phyloP scores from a whole-genome alignment of 2,329 filamentous ascomycete species.

The Fusarium marasasianum region DNA sequence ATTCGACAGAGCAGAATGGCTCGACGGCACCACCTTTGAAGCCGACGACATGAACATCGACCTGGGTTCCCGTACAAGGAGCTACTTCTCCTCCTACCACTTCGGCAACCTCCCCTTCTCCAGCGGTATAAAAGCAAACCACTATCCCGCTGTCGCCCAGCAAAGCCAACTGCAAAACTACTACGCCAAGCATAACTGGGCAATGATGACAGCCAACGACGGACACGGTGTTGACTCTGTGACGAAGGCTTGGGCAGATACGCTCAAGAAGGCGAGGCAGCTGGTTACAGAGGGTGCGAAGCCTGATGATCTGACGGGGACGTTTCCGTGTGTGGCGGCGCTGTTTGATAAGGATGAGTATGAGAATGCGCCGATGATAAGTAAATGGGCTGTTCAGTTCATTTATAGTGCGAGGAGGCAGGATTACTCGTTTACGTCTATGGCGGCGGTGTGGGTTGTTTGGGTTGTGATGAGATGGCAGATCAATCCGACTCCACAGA shows the following conservation, averaged over 20 bases:
- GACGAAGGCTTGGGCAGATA: slow-evolving; percentile 20
- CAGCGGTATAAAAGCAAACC: slow-evolving; percentile 25
- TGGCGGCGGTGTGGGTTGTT: slow-evolving; percentile 19
- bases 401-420: slow-evolving; percentile 11
- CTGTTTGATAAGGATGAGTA: slow-evolving; percentile 22
- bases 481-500: slow-evolving; percentile 13
- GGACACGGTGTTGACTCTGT: slow-evolving; percentile 10
- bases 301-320: slow-evolving; percentile 7
- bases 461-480: slow-evolving; percentile 17
- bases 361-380: slow-evolving; percentile 14
- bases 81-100: slow-evolving; percentile 6
- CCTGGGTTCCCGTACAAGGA: background rate
- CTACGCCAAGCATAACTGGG: slow-evolving; percentile 17
- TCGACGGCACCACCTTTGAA: background rate
- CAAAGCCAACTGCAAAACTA: slow-evolving; percentile 11
- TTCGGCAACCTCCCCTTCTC: slow-evolving; percentile 30
- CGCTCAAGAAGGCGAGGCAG: slow-evolving; percentile 8
- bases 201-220: slow-evolving; percentile 27
- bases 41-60: background rate
- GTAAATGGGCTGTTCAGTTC: slow-evolving; percentile 29
- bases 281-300: background rate
- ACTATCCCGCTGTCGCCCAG: slow-evolving; percentile 17
- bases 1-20: slow-evolving; percentile 10
- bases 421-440: slow-evolving; percentile 10
- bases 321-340: slow-evolving; percentile 14